A percentile compares a stretch with the other conserved stretches of the same genome.
These are phyloP conservation scores for Leccinum boreale DNA, from an alignment of 768 basidiomycete species.

Conservation along the genomic window DNA sequence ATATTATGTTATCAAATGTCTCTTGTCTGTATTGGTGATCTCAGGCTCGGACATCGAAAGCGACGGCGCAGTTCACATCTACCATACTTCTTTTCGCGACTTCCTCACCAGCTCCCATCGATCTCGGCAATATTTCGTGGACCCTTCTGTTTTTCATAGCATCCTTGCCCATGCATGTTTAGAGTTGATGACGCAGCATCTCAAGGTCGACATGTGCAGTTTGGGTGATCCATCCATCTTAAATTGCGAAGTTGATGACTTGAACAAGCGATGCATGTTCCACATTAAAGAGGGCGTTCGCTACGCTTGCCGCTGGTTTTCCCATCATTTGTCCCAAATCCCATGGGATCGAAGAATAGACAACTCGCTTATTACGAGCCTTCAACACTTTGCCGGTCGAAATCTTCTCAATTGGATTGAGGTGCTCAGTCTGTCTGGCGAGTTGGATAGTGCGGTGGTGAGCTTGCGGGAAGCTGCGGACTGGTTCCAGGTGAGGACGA, in stretches of 20 bases:
- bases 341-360: constrained; percentile 3
- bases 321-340: constrained; percentile 14
- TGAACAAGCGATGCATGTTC: constrained; percentile 10
- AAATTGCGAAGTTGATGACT: constrained; percentile 14
- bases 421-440: constrained; percentile 17
- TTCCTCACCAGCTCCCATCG: constrained; percentile 15
- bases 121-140: constrained; percentile 15
- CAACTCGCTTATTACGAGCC: constrained; percentile 1
- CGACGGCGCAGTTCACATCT: constrained; percentile 14
- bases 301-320: constrained; percentile 21
- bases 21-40: constrained; percentile 15
- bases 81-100: constrained; percentile 22
- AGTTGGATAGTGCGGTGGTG: constrained; percentile 11
- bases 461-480: constrained; percentile 10
- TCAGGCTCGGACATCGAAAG: constrained; percentile 3
- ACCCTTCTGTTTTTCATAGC: constrained; percentile 9
- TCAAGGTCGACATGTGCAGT: constrained; percentile 13
- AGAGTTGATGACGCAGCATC: constrained; percentile 14
- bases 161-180: constrained; percentile 13
- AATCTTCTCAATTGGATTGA: constrained; percentile 19
- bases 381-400: constrained; percentile 9
- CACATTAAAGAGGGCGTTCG: constrained; percentile 13
- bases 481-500: constrained; percentile 14
- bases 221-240: constrained; percentile 9
- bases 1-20: constrained; percentile 8